Evolutionary conservation across 2,329 filamentous ascomycete species (phyloP), one percentile per base, ranked within the genome.

Genomic region (Talaromyces sp.): DNA sequence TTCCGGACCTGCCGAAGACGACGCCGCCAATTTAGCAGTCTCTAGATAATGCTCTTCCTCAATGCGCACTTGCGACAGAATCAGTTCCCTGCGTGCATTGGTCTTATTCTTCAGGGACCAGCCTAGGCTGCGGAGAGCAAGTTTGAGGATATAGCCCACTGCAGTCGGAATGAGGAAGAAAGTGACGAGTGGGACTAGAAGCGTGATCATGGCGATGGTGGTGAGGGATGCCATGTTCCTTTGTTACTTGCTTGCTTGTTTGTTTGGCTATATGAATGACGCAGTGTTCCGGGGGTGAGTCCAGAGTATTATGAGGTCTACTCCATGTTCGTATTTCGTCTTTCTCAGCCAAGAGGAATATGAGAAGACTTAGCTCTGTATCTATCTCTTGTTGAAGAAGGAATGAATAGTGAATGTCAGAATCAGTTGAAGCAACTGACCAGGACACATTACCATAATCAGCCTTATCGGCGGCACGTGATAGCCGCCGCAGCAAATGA

Each of bases 21-120:
- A 57, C 11, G 58, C 50, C 5, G 70, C 56, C 27, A 72, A 69
- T 19, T 72, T 70, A 57, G 73, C 76, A 24, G 69, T 47, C 11
- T 68, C 70, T 65, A 70, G 71, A 58, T 70, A 70, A 52, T 77
- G 77, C 56, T 79, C 74, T 62, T 80, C 76, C 22, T 81, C 79
- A 22, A 83, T 75, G 65, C 74, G 72, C 66, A 89, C 74, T 61
- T 75, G 74, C 66, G 76, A 75, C 62, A 79, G 70, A 62, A 92
- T 83, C 61, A 85, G 80, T 64, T 83, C 80, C 56, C 84, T 83
- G 60, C 88, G 84, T 63, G 86, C 87, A 19, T 86, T 84, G 0
- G 88, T 89, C 74, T 87, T 87, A 72, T 83, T 87, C 62, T 81
- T 82, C 64, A 92, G 78, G 68, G 85, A 84, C 80, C 83, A 89